Percentiles rank a stretch among this genome's conserved stretches.
phyloP scores from a whole-genome alignment of 345 rosid species.

The Odontarrhena argentea region DNA sequence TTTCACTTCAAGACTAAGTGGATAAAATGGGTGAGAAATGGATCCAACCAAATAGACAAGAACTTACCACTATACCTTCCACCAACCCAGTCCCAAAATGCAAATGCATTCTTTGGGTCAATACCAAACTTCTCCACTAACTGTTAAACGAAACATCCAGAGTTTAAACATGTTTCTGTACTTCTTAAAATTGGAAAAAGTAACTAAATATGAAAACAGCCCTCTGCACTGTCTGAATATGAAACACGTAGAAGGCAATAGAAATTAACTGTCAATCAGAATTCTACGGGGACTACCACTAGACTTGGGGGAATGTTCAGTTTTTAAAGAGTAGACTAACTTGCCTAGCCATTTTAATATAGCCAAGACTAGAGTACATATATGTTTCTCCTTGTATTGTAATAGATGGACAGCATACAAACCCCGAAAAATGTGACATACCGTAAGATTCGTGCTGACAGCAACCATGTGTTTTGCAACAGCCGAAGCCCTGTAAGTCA shows the following conservation, averaged over 20 bases:
- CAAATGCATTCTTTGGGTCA: conserved; percentile 95
- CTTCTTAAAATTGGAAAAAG: no score
- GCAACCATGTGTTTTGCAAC: conserved; percentile 99
- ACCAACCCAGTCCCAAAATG: conserved; percentile 99
- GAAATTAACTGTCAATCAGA: not conserved
- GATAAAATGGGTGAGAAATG: conserved; percentile 15
- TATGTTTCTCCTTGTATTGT: not conserved
- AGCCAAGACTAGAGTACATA: conserved; percentile 1
- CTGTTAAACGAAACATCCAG: conserved; percentile 46
- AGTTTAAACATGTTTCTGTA: not conserved
- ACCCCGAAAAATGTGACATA: conserved; percentile 29
- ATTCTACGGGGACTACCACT: not conserved
- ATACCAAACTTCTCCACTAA: conserved; percentile 95
- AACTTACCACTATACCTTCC: conserved; percentile 90
- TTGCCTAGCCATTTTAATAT: not conserved
- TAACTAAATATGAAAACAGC: not conserved
- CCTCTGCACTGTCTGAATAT: conserved; percentile 1
- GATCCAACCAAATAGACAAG: conserved; percentile 18
- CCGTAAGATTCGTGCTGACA: conserved; percentile 90
- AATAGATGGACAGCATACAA: not conserved
- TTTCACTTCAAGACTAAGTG: conserved; percentile 30
- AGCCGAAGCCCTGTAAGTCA: conserved; percentile 68
- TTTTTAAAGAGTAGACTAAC: conserved; percentile 8
- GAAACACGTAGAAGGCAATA: conserved; percentile 1
- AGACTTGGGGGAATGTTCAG: not conserved